Evolutionary conservation across 2,329 filamentous ascomycete genomes (phyloP).

Genomic region (Apiospora kogelbergensis): DNA sequence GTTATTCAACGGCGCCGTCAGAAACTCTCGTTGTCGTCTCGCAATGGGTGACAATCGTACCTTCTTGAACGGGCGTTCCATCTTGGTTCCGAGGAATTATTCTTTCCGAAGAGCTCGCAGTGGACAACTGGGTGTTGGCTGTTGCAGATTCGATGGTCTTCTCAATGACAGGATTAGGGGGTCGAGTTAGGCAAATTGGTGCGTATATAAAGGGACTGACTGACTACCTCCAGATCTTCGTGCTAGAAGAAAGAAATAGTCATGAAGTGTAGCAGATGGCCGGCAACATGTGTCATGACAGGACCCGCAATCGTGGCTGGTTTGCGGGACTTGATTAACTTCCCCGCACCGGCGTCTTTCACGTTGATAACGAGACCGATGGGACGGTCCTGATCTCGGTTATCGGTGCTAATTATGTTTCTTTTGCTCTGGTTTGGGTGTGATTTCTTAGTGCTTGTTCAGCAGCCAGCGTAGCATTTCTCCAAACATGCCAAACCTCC

Average conservation of each 20-base stretch:
- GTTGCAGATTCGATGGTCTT: too few species aligned
- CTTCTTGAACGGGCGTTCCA: slow-evolving; percentile 30
- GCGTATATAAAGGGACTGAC: too few species aligned
- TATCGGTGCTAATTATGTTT: neutral
- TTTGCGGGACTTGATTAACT: neutral
- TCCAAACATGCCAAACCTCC: neutral
- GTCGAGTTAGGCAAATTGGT: neutral
- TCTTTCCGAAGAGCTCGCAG: neutral
- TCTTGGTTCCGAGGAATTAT: slow-evolving; percentile 1
- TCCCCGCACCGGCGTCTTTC: neutral
- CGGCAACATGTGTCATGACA: neutral
- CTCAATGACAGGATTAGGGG: neutral
- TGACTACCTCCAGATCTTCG: neutral
- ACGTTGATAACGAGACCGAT: neutral
- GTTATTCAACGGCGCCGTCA: neutral
- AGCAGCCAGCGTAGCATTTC: neutral
- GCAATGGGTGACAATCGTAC: too few species aligned
- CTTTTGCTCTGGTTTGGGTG: too few species aligned
- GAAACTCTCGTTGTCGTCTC: neutral
- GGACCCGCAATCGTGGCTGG: neutral
- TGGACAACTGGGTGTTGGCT: neutral
- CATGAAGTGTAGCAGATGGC: neutral
- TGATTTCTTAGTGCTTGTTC: too few species aligned
- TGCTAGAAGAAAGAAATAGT: neutral
- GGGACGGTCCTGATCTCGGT: neutral